These are phyloP conservation scores for Thelonectria blattea DNA, from an alignment of 2,329 filamentous ascomycete genomes.

Conservation along the genomic window DNA sequence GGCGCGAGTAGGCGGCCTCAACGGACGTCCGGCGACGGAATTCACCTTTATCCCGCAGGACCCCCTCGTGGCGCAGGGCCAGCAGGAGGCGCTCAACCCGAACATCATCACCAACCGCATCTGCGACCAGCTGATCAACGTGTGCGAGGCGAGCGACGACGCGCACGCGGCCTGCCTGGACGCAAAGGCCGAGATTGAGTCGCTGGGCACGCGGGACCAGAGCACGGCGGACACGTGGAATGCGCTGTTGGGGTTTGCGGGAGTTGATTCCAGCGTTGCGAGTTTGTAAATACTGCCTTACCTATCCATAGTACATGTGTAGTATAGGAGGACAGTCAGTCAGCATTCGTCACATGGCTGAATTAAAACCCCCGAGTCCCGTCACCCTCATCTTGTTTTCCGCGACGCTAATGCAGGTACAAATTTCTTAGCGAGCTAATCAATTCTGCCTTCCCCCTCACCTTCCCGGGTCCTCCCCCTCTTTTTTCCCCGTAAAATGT, in stretches of 20 bases:
- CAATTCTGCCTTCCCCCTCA: no score
- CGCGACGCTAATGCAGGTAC: no score
- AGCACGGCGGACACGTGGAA: constrained; percentile 58
- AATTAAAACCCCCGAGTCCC: no score
- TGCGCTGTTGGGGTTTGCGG: constrained; percentile 44
- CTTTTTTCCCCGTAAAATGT: no score
- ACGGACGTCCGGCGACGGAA: constrained; percentile 62
- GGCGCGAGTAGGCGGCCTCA: constrained; percentile 63
- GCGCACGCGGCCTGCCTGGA: constrained; percentile 59
- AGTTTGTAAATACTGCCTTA: no score
- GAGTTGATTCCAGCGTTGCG: constrained; percentile 32
- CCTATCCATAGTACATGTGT: no score
- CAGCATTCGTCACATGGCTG: no score
- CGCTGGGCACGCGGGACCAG: constrained; percentile 55
- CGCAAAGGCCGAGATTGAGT: constrained; percentile 59
- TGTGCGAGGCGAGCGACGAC: constrained; percentile 66
- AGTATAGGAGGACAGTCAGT: no score
- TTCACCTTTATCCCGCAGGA: constrained; percentile 74
- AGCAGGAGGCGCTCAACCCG: constrained; percentile 73
- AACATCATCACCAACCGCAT: constrained; percentile 77
- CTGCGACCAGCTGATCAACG: constrained; percentile 71
- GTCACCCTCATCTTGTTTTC: no score
- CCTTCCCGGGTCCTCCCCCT: no score
- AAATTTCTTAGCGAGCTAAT: no score
- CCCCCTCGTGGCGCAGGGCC: constrained; percentile 61